These are phyloP conservation scores for Coemansia sp. DNA, from an alignment of 192 early-diverging fungal genomes.

Conservation along the genomic window DNA sequence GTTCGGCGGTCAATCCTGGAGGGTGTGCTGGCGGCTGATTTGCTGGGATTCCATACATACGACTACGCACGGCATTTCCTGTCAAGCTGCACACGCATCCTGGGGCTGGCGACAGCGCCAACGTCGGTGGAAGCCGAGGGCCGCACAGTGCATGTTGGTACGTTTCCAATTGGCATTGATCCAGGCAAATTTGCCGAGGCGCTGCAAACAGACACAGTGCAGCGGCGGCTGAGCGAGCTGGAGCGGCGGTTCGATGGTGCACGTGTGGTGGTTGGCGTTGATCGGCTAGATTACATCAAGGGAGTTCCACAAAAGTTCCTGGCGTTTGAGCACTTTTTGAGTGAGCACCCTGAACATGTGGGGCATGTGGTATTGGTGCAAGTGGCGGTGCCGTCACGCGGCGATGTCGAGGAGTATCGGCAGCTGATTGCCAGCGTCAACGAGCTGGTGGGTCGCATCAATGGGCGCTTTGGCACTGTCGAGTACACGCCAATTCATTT, in stretches of 20 bases:
- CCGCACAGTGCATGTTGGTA: constrained; percentile 91
- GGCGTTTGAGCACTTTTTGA: constrained; percentile 90
- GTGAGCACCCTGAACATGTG: constrained; percentile 83
- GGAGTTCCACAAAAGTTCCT: constrained; percentile 99
- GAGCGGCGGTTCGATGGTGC: constrained; percentile 80
- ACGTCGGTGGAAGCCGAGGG: constrained; percentile 93
- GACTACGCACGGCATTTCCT: constrained; percentile 99
- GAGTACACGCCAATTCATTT: constrained; percentile 99
- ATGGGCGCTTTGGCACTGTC: constrained; percentile 90
- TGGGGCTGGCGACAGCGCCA: constrained; percentile 89
- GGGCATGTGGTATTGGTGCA: constrained; percentile 95
- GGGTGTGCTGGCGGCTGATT: constrained; percentile 88
- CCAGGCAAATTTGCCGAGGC: constrained; percentile 90
- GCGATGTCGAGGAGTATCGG: constrained; percentile 98
- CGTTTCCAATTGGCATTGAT: constrained; percentile 99
- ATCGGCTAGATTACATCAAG: constrained; percentile 99
- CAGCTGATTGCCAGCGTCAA: constrained; percentile 91
- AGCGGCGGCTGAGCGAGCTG: constrained; percentile 73
- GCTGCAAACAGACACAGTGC: constrained; percentile 65
- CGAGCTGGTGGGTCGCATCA: constrained; percentile 97
- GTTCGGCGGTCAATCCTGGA: constrained; percentile 90
- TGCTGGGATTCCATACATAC: constrained; percentile 99
- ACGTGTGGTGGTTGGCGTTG: constrained; percentile 94
- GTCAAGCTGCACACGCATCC: constrained; percentile 92
- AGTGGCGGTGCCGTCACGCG: constrained; percentile 95